Percentiles rank a stretch among this genome's conserved stretches.
These are phyloP conservation scores for Fusarium lateritium DNA, from an alignment of 2,329 filamentous ascomycete genomes.

Conservation along the genomic window DNA sequence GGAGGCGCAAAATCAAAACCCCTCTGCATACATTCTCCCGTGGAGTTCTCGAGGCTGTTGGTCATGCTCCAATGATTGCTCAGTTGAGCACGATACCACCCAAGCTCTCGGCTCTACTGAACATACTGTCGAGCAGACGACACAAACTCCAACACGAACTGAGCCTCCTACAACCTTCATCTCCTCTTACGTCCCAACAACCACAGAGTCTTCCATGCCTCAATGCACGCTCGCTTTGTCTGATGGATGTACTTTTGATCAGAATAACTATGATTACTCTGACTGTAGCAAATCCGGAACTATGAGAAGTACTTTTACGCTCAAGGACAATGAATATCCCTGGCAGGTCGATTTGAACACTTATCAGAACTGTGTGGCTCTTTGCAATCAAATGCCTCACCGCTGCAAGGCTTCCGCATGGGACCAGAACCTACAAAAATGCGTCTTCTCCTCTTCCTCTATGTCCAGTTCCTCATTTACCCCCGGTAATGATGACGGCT, in stretches of 20 bases:
- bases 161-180: slow-evolving; percentile 6
- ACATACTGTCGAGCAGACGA: background rate
- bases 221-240: slow-evolving; percentile 27
- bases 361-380: slow-evolving; percentile 1
- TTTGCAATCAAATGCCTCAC: slow-evolving; percentile 26
- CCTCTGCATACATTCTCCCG: slow-evolving; percentile 6
- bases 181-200: slow-evolving; percentile 7
- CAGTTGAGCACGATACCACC: background rate
- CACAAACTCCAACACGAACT: background rate
- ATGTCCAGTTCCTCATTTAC: slow-evolving; percentile 2
- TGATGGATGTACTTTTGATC: slow-evolving; percentile 10
- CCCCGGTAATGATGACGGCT: background rate
- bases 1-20: background rate
- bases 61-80: slow-evolving; percentile 9
- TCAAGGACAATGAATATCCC: slow-evolving; percentile 12
- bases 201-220: slow-evolving; percentile 15
- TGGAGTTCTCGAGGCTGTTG: slow-evolving; percentile 15
- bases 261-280: background rate
- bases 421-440: background rate
- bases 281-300: slow-evolving; percentile 1
- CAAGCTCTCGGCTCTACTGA: background rate
- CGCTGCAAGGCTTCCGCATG: slow-evolving; percentile 22
- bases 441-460: slow-evolving; percentile 15
- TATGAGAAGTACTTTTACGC: background rate
- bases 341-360: slow-evolving; percentile 10